Conservation (phyloP, 768 basidiomycete genomes). For the Mycena galopus region DNA sequence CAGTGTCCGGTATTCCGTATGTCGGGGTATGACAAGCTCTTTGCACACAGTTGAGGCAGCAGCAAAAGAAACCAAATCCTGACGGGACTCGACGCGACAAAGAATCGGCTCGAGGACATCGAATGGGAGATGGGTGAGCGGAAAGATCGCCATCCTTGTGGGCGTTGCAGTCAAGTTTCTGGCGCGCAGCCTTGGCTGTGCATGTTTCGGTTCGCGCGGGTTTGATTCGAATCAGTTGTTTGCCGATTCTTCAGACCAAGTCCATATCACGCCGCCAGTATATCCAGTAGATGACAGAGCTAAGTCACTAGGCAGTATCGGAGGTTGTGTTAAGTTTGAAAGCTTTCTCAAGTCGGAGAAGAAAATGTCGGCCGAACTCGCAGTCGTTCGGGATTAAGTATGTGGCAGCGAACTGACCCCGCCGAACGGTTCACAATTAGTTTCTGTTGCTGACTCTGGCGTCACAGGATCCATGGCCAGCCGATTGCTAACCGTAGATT, state of each 20-base stretch:
- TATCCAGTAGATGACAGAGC: too few relatives aligned
- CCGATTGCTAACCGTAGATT: too few relatives aligned
- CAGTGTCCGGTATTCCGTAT: constrained; percentile 44
- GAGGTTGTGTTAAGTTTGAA: too few relatives aligned
- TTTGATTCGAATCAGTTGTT: not conserved
- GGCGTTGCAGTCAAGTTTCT: not conserved
- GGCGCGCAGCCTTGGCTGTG: not conserved
- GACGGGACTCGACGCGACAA: constrained; percentile 9
- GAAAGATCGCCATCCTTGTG: constrained; percentile 9
- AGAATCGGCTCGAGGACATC: constrained; percentile 27
- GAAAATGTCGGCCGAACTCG: too few relatives aligned
- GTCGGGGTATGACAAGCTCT: constrained; percentile 41
- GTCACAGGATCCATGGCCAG: too few relatives aligned
- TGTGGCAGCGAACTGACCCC: too few relatives aligned
- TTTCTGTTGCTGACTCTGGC: too few relatives aligned
- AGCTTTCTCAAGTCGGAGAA: too few relatives aligned
- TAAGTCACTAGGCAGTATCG: too few relatives aligned
- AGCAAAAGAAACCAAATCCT: constrained; percentile 29
- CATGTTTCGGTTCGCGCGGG: not conserved
- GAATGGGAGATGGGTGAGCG: constrained; percentile 20
- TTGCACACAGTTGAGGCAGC: constrained; percentile 23
- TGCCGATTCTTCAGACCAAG: not conserved
- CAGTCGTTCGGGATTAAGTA: too few relatives aligned
- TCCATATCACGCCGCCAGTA: too few relatives aligned
- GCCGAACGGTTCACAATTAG: too few relatives aligned